Conservation (phyloP, 768 basidiomycete species). For the Dioszegia crocea region DNA sequence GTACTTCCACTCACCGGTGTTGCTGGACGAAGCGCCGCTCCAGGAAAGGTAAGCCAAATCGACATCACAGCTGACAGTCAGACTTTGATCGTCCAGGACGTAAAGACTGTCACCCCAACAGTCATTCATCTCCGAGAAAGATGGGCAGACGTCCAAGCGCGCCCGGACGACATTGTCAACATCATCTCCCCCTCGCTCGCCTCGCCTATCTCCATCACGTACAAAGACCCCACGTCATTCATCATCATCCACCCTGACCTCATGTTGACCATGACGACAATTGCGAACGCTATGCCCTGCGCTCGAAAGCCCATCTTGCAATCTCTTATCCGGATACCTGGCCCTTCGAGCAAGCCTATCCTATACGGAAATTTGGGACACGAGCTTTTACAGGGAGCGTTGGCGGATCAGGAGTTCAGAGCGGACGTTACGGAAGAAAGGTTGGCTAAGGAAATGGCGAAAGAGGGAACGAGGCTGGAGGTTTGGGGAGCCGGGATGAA, state of each 20-base stretch:
- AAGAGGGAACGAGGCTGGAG: constrained; percentile 41
- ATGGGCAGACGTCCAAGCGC: constrained; percentile 57
- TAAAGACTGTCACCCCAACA: constrained; percentile 50
- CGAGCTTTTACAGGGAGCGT: constrained; percentile 78
- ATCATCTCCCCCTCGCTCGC: constrained; percentile 58
- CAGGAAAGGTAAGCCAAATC: constrained; percentile 24
- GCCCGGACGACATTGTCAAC: constrained; percentile 73
- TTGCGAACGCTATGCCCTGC: constrained; percentile 78
- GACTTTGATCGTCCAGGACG: constrained; percentile 9
- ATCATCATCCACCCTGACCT: constrained; percentile 88
- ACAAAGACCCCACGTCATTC: constrained; percentile 57
- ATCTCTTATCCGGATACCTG: constrained; percentile 54
- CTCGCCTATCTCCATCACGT: constrained; percentile 54
- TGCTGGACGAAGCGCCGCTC: not conserved
- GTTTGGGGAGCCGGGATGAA: constrained; percentile 48
- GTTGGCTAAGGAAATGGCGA: constrained; percentile 38
- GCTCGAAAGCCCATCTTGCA: constrained; percentile 75
- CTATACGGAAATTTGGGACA: constrained; percentile 94
- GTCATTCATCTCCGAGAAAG: constrained; percentile 69
- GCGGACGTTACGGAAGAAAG: constrained; percentile 23
- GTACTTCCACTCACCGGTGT: not conserved
- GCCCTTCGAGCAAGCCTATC: constrained; percentile 53
- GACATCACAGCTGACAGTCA: not conserved
- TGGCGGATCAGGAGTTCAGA: constrained; percentile 51
- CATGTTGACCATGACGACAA: constrained; percentile 81